These are phyloP conservation scores for Stephanodiscus minutulus DNA, from an alignment of 108 stramenopile genomes.

Conservation along the genomic window DNA sequence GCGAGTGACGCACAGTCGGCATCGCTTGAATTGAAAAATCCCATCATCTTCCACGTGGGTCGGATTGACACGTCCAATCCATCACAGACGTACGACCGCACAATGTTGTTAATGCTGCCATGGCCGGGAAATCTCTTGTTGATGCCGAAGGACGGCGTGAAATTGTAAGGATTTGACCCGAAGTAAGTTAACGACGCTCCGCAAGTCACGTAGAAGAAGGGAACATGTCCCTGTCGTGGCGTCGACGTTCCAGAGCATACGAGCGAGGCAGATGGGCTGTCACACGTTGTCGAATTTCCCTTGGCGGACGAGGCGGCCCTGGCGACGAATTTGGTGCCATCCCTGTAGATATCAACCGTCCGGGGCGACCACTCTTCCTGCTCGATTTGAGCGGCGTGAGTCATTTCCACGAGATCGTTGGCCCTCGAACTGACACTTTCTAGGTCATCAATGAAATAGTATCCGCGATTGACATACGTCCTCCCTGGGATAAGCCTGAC, in stretches of 20 bases:
- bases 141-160: slow-evolving; percentile 23
- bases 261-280: slow-evolving; percentile 2
- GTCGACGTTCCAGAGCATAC: neutral
- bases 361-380: slow-evolving; percentile 15
- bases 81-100: slow-evolving; percentile 34
- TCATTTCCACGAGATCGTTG: neutral
- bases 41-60: slow-evolving; percentile 34
- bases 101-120: slow-evolving; percentile 3
- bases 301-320: slow-evolving; percentile 13
- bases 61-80: slow-evolving; percentile 10
- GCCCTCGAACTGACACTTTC: slow-evolving; percentile 6
- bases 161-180: slow-evolving; percentile 35
- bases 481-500: slow-evolving; percentile 19
- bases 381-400: slow-evolving; percentile 15
- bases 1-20: slow-evolving; percentile 1
- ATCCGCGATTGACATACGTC: slow-evolving; percentile 32
- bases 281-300: slow-evolving; percentile 18
- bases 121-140: slow-evolving; percentile 19
- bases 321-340: slow-evolving; percentile 19
- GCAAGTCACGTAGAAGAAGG: slow-evolving; percentile 32
- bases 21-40: slow-evolving; percentile 22
- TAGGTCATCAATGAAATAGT: slow-evolving; percentile 16
- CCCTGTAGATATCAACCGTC: slow-evolving; percentile 20
- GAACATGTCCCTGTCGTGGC: neutral
- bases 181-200: slow-evolving; percentile 17